These are phyloP conservation scores for Colletotrichum sp. DNA, from an alignment of 2,329 filamentous ascomycete species.

Conservation along the genomic window DNA sequence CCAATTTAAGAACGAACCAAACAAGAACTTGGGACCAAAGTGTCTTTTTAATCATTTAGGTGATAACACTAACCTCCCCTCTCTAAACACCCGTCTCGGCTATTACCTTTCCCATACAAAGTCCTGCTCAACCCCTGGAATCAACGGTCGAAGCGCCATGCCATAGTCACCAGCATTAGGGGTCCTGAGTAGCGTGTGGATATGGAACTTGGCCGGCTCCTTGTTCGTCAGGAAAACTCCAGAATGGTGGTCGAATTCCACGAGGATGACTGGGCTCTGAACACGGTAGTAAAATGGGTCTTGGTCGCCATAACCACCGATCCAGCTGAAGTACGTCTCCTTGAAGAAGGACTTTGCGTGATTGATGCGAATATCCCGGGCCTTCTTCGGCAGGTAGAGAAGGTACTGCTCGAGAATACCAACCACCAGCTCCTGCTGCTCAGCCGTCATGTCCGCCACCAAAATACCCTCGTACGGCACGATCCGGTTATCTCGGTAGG, in stretches of 20 bases:
- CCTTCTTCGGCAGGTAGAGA: conserved; percentile 66
- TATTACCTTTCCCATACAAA: conserved; percentile 46
- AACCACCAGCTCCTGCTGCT: conserved; percentile 60
- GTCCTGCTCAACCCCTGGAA: conserved; percentile 40
- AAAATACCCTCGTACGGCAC: conserved; percentile 75
- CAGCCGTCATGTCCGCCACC: conserved; percentile 50
- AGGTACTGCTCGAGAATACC: conserved; percentile 69
- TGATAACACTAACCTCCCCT: background rate
- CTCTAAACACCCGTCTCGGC: background rate
- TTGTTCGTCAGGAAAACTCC: conserved; percentile 78
- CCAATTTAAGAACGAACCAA: accelerated
- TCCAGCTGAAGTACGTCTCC: conserved; percentile 85
- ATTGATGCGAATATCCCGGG: conserved; percentile 59
- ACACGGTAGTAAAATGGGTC: conserved; percentile 81
- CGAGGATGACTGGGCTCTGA: conserved; percentile 75
- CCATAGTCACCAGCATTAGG: conserved; percentile 83
- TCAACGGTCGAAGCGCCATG: conserved; percentile 48
- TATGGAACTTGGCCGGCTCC: conserved; percentile 79
- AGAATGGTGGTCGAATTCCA: conserved; percentile 82
- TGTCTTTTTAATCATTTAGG: background rate
- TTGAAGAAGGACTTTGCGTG: conserved; percentile 59
- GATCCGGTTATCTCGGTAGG: conserved; percentile 78
- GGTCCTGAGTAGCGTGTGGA: conserved; percentile 74
- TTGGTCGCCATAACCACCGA: conserved; percentile 68
- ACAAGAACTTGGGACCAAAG: background rate